Conservation (phyloP, 2,329 filamentous ascomycete genomes). For the Tolypocladium pustulatum region DNA sequence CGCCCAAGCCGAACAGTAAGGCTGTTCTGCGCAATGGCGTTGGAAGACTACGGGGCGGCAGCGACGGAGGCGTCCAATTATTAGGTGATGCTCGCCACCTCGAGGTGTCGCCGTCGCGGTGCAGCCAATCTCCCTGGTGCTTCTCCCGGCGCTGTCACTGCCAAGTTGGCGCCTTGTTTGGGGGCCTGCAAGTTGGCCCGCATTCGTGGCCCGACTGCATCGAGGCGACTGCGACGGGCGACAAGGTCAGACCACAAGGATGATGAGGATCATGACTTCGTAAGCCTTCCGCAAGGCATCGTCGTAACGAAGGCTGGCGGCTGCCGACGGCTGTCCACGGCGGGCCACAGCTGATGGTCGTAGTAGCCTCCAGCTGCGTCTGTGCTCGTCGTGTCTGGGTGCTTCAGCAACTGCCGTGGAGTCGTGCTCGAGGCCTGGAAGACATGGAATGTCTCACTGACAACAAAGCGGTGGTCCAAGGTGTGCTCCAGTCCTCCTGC, state of each 20-base stretch:
- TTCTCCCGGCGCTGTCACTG: background rate
- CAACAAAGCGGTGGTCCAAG: background rate
- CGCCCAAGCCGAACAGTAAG: constrained; percentile 7
- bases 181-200: background rate
- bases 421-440: background rate
- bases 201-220: background rate
- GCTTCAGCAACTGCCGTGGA: background rate
- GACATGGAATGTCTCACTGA: background rate
- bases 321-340: background rate
- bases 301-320: background rate
- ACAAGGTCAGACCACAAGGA: background rate
- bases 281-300: background rate
- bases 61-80: constrained; percentile 9
- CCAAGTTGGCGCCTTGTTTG: background rate
- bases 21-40: constrained; percentile 3
- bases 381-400: no score
- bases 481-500: background rate
- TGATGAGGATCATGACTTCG: background rate
- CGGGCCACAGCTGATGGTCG: background rate
- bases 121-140: background rate
- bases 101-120: constrained; percentile 1
- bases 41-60: constrained; percentile 1
- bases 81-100: background rate
- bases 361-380: no score
- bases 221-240: background rate